Base-by-base conservation (phyloP, 495 filamentous ascomycete genomes). In the Sphaerosporella brunnea region DNA sequence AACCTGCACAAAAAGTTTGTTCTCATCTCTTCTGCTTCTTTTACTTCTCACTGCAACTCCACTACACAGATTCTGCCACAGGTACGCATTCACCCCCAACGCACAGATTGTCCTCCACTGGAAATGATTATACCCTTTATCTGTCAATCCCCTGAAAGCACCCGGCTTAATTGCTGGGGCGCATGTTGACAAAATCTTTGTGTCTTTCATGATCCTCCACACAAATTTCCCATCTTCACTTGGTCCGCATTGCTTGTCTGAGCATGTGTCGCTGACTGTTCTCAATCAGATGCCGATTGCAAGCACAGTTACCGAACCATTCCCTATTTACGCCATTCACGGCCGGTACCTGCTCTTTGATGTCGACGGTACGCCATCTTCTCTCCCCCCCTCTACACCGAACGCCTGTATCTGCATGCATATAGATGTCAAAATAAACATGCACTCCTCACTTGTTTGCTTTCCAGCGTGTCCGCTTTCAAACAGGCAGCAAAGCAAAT, bases 331-430 rank as follows among this genome's bases (percentile, higher is more conserved):
- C 54, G 72, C 73, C 63, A 73, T 93, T 49, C 74, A 77, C 19
- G 74, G 77, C 57, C 79, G 80, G 60, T 94, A 92, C 66, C 73
- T 93, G 49, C 70, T 96, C 54, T 95, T 92, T 68, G 84, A 88
- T 60, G 74, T 82, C 58, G 73, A 87, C 49, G 75, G 58, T 60
- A 51, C 41, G 39, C 19, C 21, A 30, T 23, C 41, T 24, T n/a
- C n/a, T n/a, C n/a, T n/a, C n/a, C n/a, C n/a, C n/a, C n/a, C n/a
- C n/a, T n/a, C n/a, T n/a, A n/a, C n/a, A n/a, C n/a, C n/a, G n/a
- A n/a, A n/a, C n/a, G n/a, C n/a, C n/a, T n/a, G n/a, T 23, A 23
- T 44, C 9, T 26, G 11, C 28, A 19, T 40, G 21, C 18, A 16
- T 20, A 16, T 21, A 40, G 20, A 15, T 18, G 10, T 10, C 37